A percentile compares a stretch with the other conserved stretches of the same genome.
These are phyloP conservation scores for Pseudogymnoascus sp. DNA, from an alignment of 2,329 filamentous ascomycete genomes.

Conservation along the genomic window DNA sequence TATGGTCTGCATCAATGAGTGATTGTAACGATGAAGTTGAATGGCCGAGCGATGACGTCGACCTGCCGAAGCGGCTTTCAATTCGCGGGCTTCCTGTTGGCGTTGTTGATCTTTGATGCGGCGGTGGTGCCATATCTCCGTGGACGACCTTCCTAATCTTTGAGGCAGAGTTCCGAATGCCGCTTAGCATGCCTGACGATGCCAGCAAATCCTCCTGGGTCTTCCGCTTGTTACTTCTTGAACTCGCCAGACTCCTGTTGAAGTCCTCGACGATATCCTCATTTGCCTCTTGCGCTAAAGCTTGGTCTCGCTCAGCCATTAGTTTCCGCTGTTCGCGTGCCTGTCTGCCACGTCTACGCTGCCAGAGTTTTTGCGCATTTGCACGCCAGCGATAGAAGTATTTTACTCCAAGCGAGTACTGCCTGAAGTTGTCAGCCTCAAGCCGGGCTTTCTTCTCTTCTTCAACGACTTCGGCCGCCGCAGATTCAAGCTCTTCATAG, in stretches of 20 bases:
- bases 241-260: conserved; percentile 10
- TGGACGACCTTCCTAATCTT: conserved; percentile 19
- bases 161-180: conserved; percentile 19
- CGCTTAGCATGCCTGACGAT: conserved; percentile 22
- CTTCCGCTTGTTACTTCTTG: conserved; percentile 14
- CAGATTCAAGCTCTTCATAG: conserved; percentile 18
- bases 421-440: conserved; percentile 19
- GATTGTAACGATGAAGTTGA: conserved; percentile 7
- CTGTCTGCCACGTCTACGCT: conserved; percentile 25
- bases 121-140: conserved; percentile 11
- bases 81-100: conserved; percentile 1
- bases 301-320: conserved; percentile 23
- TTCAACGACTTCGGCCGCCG: conserved; percentile 17
- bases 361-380: conserved; percentile 19
- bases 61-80: neutral
- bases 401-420: conserved; percentile 23
- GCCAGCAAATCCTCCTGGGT: conserved; percentile 23
- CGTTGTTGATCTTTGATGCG: neutral
- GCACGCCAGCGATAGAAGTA: conserved; percentile 26
- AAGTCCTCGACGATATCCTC: conserved; percentile 28
- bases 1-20: conserved; percentile 6
- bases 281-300: neutral
- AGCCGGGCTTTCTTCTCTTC: conserved; percentile 19
- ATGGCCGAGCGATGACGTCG: neutral
- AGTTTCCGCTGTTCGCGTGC: conserved; percentile 23